These are phyloP conservation scores for Suhomyces pyralidae DNA, from an alignment of 805 yeast genomes.

Conservation along the genomic window DNA sequence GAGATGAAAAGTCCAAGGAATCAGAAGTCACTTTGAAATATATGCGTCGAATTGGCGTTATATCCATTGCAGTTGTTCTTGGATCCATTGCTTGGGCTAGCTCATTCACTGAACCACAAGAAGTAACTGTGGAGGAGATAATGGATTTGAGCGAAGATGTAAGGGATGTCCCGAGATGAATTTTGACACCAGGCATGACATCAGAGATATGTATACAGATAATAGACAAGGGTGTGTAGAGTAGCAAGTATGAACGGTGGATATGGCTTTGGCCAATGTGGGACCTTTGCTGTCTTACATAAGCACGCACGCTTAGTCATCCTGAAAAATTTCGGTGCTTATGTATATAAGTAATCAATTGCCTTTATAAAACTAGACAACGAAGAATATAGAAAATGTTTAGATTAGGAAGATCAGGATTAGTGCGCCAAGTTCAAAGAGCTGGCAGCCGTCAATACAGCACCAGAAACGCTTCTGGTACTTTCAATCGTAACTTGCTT, in stretches of 20 bases:
- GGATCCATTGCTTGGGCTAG: constrained; percentile 29
- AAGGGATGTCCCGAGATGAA: neutral
- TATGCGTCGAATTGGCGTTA: constrained; percentile 23
- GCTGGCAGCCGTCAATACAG: constrained; percentile 9
- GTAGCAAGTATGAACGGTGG: neutral
- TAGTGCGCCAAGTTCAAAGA: constrained; percentile 12
- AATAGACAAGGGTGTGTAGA: neutral
- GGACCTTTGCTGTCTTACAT: neutral
- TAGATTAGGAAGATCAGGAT: constrained; percentile 17
- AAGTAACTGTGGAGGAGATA: constrained; percentile 5
- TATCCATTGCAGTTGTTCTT: constrained; percentile 25
- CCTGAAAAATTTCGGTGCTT: constrained; percentile 2
- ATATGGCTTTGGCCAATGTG: neutral
- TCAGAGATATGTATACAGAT: neutral
- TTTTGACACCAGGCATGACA: neutral
- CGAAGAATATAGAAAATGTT: constrained; percentile 11
- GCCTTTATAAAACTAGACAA: neutral
- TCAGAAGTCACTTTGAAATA: constrained; percentile 25
- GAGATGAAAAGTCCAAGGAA: constrained; percentile 31
- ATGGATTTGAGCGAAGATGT: constrained; percentile 24
- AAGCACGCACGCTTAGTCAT: constrained; percentile 2
- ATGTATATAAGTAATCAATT: neutral
- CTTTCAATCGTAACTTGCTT: constrained; percentile 8
- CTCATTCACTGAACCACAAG: constrained; percentile 9
- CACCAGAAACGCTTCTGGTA: constrained; percentile 1